Evolutionary conservation across 805 yeast genomes (phyloP), one percentile per base, ranked within the genome.

Genomic region (Candida railenensis): DNA sequence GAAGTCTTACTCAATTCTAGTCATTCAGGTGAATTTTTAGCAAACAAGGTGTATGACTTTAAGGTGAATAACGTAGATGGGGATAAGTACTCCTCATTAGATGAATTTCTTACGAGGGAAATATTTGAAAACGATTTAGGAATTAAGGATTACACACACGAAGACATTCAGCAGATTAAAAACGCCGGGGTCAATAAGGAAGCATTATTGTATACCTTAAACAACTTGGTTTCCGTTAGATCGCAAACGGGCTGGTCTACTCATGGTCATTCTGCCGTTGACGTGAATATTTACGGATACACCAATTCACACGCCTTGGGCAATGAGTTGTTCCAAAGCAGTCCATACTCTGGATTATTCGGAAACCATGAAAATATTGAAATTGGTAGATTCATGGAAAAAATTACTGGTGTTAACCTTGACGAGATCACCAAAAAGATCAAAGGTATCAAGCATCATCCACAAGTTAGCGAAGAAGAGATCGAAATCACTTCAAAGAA

Each of bases 161-260:
- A 73, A 1, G 97, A 91, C 52, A 48, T 69, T 3, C 51, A 56
- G 15, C 34, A 42, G 15, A 59, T 70, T 21, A 46, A 53, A 20
- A 44, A 50, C 7, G 43, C 51, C 39, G 42, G 54, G 5, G 43
- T 48, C 34, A 47, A 57, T 44, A 66, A 84, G 21, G 57, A 64
- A 3, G 56, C 49, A 1, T 61, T 86, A 9, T 50, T 80, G 20
- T 81, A 81, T 49, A 67, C 74, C 34, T 64, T 89, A 47, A 85
- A 87, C 58, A 75, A 82, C 46, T 78, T 91, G 78, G 78, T 89
- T 9, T 86, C 96, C 0, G 58, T 67, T n/a, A 80, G 96, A 52
- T 89, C 97, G 0, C 87, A 87, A 64, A 81, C 89, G 15, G 97
- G 97, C n/a, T 91, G 97, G 96, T 77, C 96, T 8, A 91, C 97